A percentile compares a stretch with the other conserved stretches of the same genome.
Evolutionary conservation across 2,329 filamentous ascomycete species (phyloP).

Genomic region (Xylaria arbuscula): DNA sequence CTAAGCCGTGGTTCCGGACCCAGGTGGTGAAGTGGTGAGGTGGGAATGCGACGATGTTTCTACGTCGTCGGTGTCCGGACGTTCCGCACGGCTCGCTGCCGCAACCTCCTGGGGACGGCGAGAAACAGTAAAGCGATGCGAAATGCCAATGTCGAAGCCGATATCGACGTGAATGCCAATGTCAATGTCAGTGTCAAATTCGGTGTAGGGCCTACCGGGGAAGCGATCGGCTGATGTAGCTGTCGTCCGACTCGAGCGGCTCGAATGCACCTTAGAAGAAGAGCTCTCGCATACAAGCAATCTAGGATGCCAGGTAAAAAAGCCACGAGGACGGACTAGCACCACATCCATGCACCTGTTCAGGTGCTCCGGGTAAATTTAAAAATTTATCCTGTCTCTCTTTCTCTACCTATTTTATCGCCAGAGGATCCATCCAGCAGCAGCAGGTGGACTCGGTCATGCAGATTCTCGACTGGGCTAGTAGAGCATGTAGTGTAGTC

Average conservation of each 20-base stretch:
- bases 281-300: background rate
- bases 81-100: slow-evolving; percentile 31
- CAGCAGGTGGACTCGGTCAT: slow-evolving; percentile 37
- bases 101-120: slow-evolving; percentile 15
- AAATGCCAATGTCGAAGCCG: slow-evolving; percentile 5
- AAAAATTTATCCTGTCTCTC: slow-evolving; percentile 24
- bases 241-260: slow-evolving; percentile 22
- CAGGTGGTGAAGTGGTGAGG: slow-evolving; percentile 3
- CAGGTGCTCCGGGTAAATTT: slow-evolving; percentile 23
- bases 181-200: slow-evolving; percentile 21
- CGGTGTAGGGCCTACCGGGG: slow-evolving; percentile 30
- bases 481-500: slow-evolving; percentile 1
- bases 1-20: slow-evolving; percentile 15
- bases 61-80: slow-evolving; percentile 30
- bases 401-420: slow-evolving; percentile 11
- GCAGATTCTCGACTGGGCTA: slow-evolving; percentile 28
- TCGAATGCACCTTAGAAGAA: slow-evolving; percentile 5
- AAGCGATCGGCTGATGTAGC: slow-evolving; percentile 27
- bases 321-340: slow-evolving; percentile 19
- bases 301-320: background rate
- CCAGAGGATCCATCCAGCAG: slow-evolving; percentile 13
- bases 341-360: slow-evolving; percentile 8
- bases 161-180: slow-evolving; percentile 11
- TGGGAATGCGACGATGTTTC: background rate
- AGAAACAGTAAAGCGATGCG: slow-evolving; percentile 24